Evolutionary conservation across 108 stramenopile species (phyloP).

Genomic region (Skeletonema menzelii): DNA sequence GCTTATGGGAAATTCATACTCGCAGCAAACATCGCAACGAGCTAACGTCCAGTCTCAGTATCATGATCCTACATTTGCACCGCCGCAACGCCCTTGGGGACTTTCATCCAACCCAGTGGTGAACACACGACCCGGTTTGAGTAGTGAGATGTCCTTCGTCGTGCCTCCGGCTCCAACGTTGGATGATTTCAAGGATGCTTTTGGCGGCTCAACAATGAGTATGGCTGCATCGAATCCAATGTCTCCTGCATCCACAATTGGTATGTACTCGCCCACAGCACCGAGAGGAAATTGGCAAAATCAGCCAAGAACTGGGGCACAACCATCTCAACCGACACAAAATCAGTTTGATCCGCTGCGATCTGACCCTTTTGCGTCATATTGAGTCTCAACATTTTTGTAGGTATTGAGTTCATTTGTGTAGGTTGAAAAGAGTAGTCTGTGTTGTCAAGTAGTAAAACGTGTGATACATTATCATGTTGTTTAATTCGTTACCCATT

Average conservation of each 20-base stretch:
- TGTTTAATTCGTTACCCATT: no score
- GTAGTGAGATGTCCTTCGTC: constrained; percentile 30
- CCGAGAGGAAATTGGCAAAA: constrained; percentile 21
- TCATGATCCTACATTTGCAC: constrained; percentile 1
- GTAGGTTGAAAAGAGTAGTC: not conserved
- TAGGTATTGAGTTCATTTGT: no score
- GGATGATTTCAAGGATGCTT: constrained; percentile 46
- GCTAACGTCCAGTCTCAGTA: not conserved
- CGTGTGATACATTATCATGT: constrained; percentile 50
- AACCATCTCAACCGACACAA: not conserved
- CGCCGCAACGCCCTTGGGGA: constrained; percentile 4
- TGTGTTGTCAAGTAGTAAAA: not conserved
- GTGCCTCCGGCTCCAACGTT: constrained; percentile 39
- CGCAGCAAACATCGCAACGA: not conserved
- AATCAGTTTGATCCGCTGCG: constrained; percentile 34
- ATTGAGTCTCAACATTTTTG: no score
- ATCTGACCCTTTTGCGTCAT: constrained; percentile 27
- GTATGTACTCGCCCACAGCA: constrained; percentile 16
- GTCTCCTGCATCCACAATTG: constrained; percentile 10
- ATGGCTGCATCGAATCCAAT: not conserved
- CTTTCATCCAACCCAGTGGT: constrained; percentile 2
- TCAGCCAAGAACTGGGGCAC: not conserved
- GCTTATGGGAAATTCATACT: not conserved
- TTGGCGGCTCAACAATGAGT: constrained; percentile 29
- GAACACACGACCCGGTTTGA: not conserved